Base-by-base conservation (phyloP, 495 filamentous ascomycete species). In the Trichoderma virens region DNA sequence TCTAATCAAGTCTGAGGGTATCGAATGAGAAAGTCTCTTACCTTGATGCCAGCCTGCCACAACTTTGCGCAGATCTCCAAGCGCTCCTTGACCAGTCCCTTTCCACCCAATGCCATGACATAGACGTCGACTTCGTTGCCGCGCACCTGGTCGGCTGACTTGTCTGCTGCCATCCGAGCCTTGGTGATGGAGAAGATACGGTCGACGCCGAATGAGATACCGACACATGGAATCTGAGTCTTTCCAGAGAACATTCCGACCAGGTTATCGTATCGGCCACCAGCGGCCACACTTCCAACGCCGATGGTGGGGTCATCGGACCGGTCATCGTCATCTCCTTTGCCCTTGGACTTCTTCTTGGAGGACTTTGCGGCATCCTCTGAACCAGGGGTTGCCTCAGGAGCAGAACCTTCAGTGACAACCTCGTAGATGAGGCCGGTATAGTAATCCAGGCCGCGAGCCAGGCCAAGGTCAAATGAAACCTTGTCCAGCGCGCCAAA, bases 351-450 rank as follows among this genome's bases (percentile, higher is more conserved):
- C 66, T 85, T 82, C 75, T 88, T 89, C 66, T 80, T 78, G 62
- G 81, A 75, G 51, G 78, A 71, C 68, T 84, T 81, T 59, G 81
- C 81, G 59, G 82, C 72, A 6, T 76, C 73, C 65, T 83, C 79
- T 1, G 78, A 70, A 34, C 77, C 73, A 30, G 77, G 61, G 18
- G 63, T 59, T 74, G 47, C 71, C 77, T 23, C 65, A 11, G 89
- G 88, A 32, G 89, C 88, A 45, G 90, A 93, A 65, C 89, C 90
- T 68, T 87, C 80, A 60, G 76, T 76, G 27, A 79, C 72, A 32
- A 96, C 87, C 73, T 97, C 93, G 78, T 89, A 97, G 73, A 98
- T 97, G 60, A 96, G 80, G 54, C 92, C 91, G 2, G 93, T 96
- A 76, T 97, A 96, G 76, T 97, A 97, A 73, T 97, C 93, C 35